phyloP scores from a whole-genome alignment of 2,329 filamentous ascomycete species.

The Ciborinia camelliae region DNA sequence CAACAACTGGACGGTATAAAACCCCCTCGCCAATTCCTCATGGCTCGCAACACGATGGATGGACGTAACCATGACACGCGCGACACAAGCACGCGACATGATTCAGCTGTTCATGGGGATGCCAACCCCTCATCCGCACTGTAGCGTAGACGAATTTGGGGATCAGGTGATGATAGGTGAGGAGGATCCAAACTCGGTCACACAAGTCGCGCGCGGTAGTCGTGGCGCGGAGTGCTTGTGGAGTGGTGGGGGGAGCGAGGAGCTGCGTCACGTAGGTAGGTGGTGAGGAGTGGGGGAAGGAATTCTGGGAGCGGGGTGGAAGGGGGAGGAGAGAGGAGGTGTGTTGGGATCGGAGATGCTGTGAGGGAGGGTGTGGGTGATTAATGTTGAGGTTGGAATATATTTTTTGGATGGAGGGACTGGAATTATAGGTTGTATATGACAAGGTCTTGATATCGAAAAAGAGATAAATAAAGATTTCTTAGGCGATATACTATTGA shows the following conservation, averaged over 20 bases:
- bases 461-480: slow-evolving; percentile 67
- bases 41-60: slow-evolving; percentile 72
- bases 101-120: slow-evolving; percentile 68
- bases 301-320: slow-evolving; percentile 50
- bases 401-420: slow-evolving; percentile 47
- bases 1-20: slow-evolving; percentile 69
- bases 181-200: slow-evolving; percentile 65
- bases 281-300: slow-evolving; percentile 58
- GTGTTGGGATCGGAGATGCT: slow-evolving; percentile 63
- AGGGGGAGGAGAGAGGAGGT: slow-evolving; percentile 58
- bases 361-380: slow-evolving; percentile 51
- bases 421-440: slow-evolving; percentile 53
- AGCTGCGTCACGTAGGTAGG: slow-evolving; percentile 57
- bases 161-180: slow-evolving; percentile 84
- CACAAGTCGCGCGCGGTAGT: slow-evolving; percentile 71
- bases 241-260: slow-evolving; percentile 61
- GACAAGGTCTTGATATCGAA: slow-evolving; percentile 57
- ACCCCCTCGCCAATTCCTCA: slow-evolving; percentile 72
- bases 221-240: slow-evolving; percentile 51
- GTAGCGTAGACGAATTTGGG: slow-evolving; percentile 75
- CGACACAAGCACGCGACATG: slow-evolving; percentile 85
- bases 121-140: slow-evolving; percentile 74
- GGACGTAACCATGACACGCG: slow-evolving; percentile 80
- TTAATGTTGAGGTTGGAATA: slow-evolving; percentile 49
- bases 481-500: slow-evolving; percentile 63